Evolutionary conservation across 495 filamentous ascomycete genomes (phyloP).

Genomic region (Clohesyomyces aquaticus): DNA sequence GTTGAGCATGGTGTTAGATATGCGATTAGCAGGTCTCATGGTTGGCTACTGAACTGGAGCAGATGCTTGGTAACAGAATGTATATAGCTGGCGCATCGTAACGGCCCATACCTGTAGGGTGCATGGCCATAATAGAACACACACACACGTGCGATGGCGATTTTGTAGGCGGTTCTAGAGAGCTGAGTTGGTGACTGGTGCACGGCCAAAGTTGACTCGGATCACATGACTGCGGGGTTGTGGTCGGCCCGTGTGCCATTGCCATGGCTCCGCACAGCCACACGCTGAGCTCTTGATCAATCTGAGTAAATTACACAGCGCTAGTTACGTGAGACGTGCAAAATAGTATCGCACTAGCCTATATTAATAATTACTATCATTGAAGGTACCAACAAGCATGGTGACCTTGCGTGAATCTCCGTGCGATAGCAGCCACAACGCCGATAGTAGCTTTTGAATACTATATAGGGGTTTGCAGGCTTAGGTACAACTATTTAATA

Average conservation of each 20-base stretch:
- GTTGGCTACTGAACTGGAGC: constrained; percentile 33
- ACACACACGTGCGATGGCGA: constrained; percentile 25
- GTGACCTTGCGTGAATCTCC: constrained; percentile 10
- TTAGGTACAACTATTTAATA: constrained; percentile 5
- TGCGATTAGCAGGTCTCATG: constrained; percentile 29
- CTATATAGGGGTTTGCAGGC: constrained; percentile 1
- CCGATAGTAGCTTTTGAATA: constrained; percentile 4
- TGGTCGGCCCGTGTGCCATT: constrained; percentile 5
- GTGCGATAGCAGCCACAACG: constrained; percentile 9
- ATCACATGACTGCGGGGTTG: constrained; percentile 10
- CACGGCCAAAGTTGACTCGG: constrained; percentile 10
- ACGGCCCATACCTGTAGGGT: constrained; percentile 29
- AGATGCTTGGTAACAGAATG: constrained; percentile 22
- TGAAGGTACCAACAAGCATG: constrained; percentile 10
- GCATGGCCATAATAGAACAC: constrained; percentile 34
- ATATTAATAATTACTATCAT: constrained; percentile 13
- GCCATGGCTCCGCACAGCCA: constrained; percentile 12
- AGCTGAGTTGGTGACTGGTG: constrained; percentile 16
- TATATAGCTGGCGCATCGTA: constrained; percentile 31
- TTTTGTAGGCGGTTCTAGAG: constrained; percentile 16
- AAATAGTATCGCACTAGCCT: constrained; percentile 11
- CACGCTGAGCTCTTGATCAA: constrained; percentile 13
- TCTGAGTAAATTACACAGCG: constrained; percentile 15
- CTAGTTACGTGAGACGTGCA: not conserved
- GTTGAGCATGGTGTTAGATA: constrained; percentile 36